A percentile compares a stretch with the other conserved stretches of the same genome.
Conservation (phyloP, 2,329 filamentous ascomycete genomes). For the Ascocoryne sarcoides region DNA sequence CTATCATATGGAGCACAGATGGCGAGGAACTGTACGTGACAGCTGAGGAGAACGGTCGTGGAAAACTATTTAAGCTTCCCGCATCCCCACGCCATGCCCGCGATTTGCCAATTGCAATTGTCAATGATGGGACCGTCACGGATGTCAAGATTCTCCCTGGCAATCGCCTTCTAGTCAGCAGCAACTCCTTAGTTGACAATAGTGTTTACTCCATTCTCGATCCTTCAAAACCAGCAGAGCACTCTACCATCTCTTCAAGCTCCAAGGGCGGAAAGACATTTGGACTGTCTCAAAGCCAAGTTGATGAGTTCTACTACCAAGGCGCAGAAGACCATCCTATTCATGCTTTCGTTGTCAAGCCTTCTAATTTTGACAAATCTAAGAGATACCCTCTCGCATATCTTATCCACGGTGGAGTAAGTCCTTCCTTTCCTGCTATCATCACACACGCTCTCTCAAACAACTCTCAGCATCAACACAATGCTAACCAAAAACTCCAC, state of each 20-base stretch:
- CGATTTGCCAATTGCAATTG: conserved; percentile 41
- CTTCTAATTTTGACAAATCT: conserved; percentile 53
- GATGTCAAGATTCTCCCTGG: conserved; percentile 44
- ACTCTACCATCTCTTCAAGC: conserved; percentile 48
- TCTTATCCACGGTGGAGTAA: conserved; percentile 66
- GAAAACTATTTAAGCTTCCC: conserved; percentile 53
- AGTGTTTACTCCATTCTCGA: conserved; percentile 52
- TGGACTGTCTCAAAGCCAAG: conserved; percentile 54
- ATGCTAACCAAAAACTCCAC: too few relatives aligned
- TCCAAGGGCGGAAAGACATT: conserved; percentile 58
- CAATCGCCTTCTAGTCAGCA: conserved; percentile 52
- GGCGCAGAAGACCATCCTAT: conserved; percentile 55
- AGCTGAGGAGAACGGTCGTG: conserved; percentile 60
- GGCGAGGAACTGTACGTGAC: conserved; percentile 61
- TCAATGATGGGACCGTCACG: conserved; percentile 44
- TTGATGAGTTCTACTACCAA: conserved; percentile 60
- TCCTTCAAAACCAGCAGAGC: conserved; percentile 33
- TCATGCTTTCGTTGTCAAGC: conserved; percentile 56
- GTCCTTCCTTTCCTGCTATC: background rate
- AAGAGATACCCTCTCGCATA: conserved; percentile 75
- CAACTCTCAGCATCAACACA: too few relatives aligned
- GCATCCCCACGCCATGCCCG: conserved; percentile 42
- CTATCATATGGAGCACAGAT: conserved; percentile 47
- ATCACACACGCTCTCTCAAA: background rate
- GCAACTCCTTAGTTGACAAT: conserved; percentile 63